Base-by-base conservation (phyloP, 805 yeast genomes). In the Pachysolen tannophilus region DNA sequence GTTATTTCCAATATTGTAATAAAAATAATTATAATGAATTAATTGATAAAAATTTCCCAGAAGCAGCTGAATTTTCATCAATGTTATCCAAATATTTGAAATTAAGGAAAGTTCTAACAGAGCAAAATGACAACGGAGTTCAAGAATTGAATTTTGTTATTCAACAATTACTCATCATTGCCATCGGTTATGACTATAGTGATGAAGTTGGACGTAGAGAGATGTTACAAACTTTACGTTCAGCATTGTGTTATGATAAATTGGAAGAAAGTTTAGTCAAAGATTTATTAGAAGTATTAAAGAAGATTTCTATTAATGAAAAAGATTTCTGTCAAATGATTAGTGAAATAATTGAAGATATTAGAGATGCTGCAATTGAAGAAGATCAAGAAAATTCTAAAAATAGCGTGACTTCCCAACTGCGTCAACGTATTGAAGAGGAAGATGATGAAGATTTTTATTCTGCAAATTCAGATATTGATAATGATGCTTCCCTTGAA, bases 161-260 rank as follows among this genome's bases (percentile, higher is more conserved):
- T 28, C 75, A 76, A 39, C 95, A 92, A 54, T 55, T 90, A 15
- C 52, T 90, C 26, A 55, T 62, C 8, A 70, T 85, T 19, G 79
- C 88, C 1, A 69, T 70, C 20, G 72, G 73, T 26, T 82, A 81
- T 50, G 97, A 92, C 53, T 86, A 75, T 49, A 80, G 86, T 46
- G 97, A 92, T 60, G 95, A 88, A 55, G 72, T 82, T 31, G 96
- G 97, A 15, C 72, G 96, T 50, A 70, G 95, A 53, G 75, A 76
- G 30, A 75, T 86, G 74, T 58, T 82, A 26, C 68, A 64, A 20
- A 65, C 74, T 2, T 56, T 78, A 4, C 66, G 85, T 60, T 63
- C 73, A 16, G 62, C 78, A n/a, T 59, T 82, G 38, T 67, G 78
- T 1, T 66, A 71, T 28, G 80, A 75, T 34, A 63, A 69, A 11